Evolutionary conservation across 306 rosid species (phyloP).

Genomic region (Cucurbita moschata): DNA sequence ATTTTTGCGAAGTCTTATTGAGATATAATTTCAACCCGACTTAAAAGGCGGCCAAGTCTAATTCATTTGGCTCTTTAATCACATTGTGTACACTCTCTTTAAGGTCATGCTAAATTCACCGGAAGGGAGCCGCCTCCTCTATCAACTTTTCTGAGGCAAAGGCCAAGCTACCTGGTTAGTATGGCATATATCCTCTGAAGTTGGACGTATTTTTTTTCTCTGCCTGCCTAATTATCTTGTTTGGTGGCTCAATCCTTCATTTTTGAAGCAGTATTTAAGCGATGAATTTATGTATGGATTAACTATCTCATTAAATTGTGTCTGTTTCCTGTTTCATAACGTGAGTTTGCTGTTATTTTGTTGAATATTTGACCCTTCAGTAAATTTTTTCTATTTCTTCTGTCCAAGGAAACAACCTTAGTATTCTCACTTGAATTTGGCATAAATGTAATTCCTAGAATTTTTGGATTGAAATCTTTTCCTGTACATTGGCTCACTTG

Average conservation of each 20-base stretch:
- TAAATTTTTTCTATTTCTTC: too few species aligned
- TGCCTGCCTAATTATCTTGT: neutral
- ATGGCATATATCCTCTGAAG: neutral
- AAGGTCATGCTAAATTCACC: neutral
- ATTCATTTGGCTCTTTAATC: neutral
- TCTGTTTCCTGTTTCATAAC: neutral
- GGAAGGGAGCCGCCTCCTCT: neutral
- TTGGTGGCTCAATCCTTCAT: neutral
- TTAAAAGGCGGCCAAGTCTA: neutral
- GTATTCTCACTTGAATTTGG: too few species aligned
- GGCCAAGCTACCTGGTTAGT: neutral
- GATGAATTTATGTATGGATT: neutral
- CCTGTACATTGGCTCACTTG: too few species aligned
- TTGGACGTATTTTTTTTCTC: neutral
- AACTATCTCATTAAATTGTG: neutral
- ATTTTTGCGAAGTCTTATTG: conserved; percentile 84
- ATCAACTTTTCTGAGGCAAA: neutral
- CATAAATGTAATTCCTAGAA: too few species aligned
- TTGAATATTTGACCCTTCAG: neutral
- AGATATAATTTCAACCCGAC: neutral
- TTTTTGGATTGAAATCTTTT: too few species aligned
- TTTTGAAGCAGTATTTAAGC: neutral
- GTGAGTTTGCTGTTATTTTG: neutral
- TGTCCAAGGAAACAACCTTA: too few species aligned
- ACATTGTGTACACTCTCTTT: neutral